Evolutionary conservation across 1,284 basidiomycete genomes (phyloP).

Genomic region (Austroboletus novae-zelandiae): DNA sequence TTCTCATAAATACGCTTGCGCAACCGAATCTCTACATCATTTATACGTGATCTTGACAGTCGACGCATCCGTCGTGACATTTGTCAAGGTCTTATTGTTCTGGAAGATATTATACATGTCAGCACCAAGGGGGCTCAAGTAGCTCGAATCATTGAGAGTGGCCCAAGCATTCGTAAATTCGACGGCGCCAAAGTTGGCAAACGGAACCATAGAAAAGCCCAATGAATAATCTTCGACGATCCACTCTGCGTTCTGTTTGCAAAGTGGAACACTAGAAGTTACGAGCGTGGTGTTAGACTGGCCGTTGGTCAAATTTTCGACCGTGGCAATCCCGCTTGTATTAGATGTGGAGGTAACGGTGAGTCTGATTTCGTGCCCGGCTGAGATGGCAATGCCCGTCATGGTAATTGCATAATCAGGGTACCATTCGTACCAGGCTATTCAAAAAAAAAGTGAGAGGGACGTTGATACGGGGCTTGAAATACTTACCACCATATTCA

Average conservation of each 20-base stretch:
- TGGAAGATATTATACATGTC: neutral
- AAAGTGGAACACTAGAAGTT: neutral
- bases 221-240: conserved; percentile 4
- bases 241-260: conserved; percentile 7
- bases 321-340: neutral
- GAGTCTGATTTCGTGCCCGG: neutral
- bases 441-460: too few species aligned
- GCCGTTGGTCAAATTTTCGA: conserved; percentile 2
- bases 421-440: neutral
- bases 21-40: neutral
- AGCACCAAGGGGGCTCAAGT: neutral
- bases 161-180: neutral
- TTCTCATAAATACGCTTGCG: too few species aligned
- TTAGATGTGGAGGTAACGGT: neutral
- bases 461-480: too few species aligned
- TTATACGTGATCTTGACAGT: neutral
- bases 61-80: neutral
- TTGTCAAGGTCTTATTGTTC: neutral
- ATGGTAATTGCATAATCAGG: neutral
- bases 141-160: neutral
- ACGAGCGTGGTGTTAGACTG: neutral
- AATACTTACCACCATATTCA: too few species aligned
- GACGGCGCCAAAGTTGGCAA: conserved; percentile 1
- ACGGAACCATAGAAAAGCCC: neutral
- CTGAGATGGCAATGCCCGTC: neutral